phyloP scores from a whole-genome alignment of 2,329 filamentous ascomycete genomes.

The Penicillium sp. region DNA sequence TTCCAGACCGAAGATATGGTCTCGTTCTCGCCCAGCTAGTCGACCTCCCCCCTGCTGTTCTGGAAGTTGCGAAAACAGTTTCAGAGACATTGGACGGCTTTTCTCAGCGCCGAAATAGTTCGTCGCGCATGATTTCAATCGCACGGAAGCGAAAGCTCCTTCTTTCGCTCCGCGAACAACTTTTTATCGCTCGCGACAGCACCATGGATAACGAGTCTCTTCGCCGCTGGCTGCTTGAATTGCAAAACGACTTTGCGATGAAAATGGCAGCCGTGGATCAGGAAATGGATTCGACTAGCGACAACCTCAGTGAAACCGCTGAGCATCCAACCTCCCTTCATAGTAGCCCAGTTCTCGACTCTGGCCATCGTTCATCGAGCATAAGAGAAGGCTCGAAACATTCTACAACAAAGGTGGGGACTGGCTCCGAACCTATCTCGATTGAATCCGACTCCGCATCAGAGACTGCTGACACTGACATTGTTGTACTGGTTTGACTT shows the following conservation, averaged over 20 bases:
- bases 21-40: constrained; percentile 75
- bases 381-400: neutral
- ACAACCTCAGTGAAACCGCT: constrained; percentile 16
- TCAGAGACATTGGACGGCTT: constrained; percentile 61
- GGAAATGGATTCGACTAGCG: constrained; percentile 21
- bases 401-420: neutral
- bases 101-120: constrained; percentile 58
- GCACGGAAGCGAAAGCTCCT: constrained; percentile 70
- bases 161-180: constrained; percentile 67
- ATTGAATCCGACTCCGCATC: constrained; percentile 5
- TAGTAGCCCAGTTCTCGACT: neutral
- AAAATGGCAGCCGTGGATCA: constrained; percentile 67
- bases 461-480: constrained; percentile 6
- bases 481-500: constrained; percentile 6
- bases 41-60: constrained; percentile 65
- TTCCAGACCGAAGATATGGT: constrained; percentile 74
- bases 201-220: constrained; percentile 65
- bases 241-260: constrained; percentile 73
- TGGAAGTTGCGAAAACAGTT: constrained; percentile 67
- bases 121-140: constrained; percentile 58
- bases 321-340: constrained; percentile 1
- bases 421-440: neutral
- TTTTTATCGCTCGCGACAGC: constrained; percentile 66
- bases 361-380: neutral
- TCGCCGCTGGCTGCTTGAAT: constrained; percentile 59